Base-by-base conservation (phyloP, 2,329 filamentous ascomycete genomes). In the Colletotrichum sp. region DNA sequence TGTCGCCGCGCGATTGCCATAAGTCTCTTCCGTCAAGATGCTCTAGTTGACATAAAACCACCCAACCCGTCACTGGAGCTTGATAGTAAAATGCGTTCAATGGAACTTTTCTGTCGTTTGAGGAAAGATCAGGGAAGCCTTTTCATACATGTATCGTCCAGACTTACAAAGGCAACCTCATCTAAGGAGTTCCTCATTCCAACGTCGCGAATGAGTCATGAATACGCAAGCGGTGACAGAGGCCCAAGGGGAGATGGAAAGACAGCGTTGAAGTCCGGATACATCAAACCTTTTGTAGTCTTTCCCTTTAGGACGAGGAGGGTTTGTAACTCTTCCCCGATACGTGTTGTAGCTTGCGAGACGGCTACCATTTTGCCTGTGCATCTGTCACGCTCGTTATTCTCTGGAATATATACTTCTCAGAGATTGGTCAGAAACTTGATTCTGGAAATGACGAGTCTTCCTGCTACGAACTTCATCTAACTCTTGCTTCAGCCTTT, bases 91-190 rank as follows among this genome's bases (percentile, higher is more conserved):
- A 27, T 27, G 24, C 24, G 24, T 27, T 27, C 24, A 27, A 27
- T 27, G 24, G 24, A 27, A 27, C 24, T 31, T 31, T 31, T 31
- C 31, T 31, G 11, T 38, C 18, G 43, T 6, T 51, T 21, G 11
- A 51, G 0, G 1, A 51, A 51, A 12, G 8, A 51, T 1, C 43
- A 13, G n/a, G 11, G 11, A 5, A 21, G 38, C n/a, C 3, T 0
- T 47, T 16, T 21, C n/a, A 47, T 0, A 8, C 0, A 21, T 1
- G 11, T 6, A 8, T 21, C 43, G 0, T 3, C 9, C 0, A 8
- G 0, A 47, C 21, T 21, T 27, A 27, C 5, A 27, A 2, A 21
- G 0, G 43, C 0, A 21, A 12, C n/a, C 11, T 0, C 11, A 51
- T 8, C 43, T 2, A 13, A 1, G 43, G 9, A 8, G 9, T 51